Evolutionary conservation across 2,329 filamentous ascomycete species (phyloP), one percentile per base, ranked within the genome.

Genomic region (Elsinoe perseae): DNA sequence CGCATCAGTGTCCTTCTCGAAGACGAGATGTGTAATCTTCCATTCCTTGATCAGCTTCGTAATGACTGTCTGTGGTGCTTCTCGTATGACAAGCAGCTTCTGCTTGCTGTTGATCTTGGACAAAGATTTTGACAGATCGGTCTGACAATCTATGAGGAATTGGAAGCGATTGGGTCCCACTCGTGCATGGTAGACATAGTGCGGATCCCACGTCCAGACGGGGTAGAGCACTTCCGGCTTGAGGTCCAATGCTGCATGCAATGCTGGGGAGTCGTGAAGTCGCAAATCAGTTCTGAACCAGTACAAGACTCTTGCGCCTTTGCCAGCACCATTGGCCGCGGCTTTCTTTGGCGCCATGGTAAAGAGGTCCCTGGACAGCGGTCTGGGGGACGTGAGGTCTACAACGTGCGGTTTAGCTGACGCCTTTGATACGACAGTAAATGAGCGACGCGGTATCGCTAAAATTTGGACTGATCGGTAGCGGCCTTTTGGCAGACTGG

Each of bases 271-370:
- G 68, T 90, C 87, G 70, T 90, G 86, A 2, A 91, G 78, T 18
- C 87, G 82, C 9, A 90, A 75, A 66, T 90, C 87, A 4, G 87
- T 90, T 56, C 87, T 80, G 64, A 89, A 89, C 86, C 86, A 89
- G 68, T 87, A 89, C 30, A 89, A 77, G 1, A 89, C 85, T 52
- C 80, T 72, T 38, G 79, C 73, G 63, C 21, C 25, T 10, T 27
- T 27, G 25, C 18, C 16, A 23, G 28, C 40, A 9, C 21, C 32
- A 23, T 32, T 48, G 42, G 28, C 28, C 2, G 53, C 25, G 12
- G 40, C 23, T 44, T 61, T 54, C 56, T 56, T 60, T 48, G 58
- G 42, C 42, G 42, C 52, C 38, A 56, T 56, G 23, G 1, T 32
- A n/a, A 18, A 50, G 7, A 5, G n/a, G 27, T 10, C 18, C 9